Percentiles rank a stretch among this genome's conserved stretches.
Conservation (phyloP, 2,329 filamentous ascomycete species). For the Acephala macrosclerotiorum region DNA sequence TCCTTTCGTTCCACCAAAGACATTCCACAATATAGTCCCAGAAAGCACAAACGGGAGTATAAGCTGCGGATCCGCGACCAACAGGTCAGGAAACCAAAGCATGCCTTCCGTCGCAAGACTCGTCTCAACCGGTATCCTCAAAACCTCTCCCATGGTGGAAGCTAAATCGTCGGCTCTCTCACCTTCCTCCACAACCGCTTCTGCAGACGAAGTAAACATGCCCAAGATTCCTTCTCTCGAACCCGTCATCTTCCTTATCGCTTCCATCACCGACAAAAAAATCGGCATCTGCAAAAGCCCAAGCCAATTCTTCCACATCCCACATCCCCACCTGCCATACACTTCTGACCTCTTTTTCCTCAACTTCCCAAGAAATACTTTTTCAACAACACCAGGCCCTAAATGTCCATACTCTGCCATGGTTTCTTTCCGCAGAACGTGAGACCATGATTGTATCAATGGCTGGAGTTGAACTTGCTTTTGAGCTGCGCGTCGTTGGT, state of each 20-base stretch:
- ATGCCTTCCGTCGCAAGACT: conserved; percentile 62
- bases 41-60: conserved; percentile 57
- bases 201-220: conserved; percentile 39
- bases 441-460: conserved; percentile 48
- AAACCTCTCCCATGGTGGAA: not conserved
- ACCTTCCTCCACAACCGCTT: not conserved
- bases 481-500: conserved; percentile 47
- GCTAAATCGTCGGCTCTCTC: not conserved
- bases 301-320: conserved; percentile 44
- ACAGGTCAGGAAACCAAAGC: conserved; percentile 66
- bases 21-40: conserved; percentile 55
- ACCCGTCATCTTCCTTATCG: conserved; percentile 55
- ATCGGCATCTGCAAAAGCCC: conserved; percentile 52
- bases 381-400: conserved; percentile 32
- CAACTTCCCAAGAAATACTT: conserved; percentile 33
- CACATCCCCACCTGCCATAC: conserved; percentile 46
- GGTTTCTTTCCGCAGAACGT: conserved; percentile 39
- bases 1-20: conserved; percentile 40
- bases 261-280: conserved; percentile 55
- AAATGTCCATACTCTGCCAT: conserved; percentile 37
- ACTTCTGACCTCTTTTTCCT: conserved; percentile 41
- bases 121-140: conserved; percentile 29
- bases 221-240: conserved; percentile 49
- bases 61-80: conserved; percentile 58
- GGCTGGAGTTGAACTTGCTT: conserved; percentile 53